Percentiles rank a stretch among this genome's conserved stretches.
Evolutionary conservation across 208 protist species (phyloP).

Genomic region (Naegleria fowleri): DNA sequence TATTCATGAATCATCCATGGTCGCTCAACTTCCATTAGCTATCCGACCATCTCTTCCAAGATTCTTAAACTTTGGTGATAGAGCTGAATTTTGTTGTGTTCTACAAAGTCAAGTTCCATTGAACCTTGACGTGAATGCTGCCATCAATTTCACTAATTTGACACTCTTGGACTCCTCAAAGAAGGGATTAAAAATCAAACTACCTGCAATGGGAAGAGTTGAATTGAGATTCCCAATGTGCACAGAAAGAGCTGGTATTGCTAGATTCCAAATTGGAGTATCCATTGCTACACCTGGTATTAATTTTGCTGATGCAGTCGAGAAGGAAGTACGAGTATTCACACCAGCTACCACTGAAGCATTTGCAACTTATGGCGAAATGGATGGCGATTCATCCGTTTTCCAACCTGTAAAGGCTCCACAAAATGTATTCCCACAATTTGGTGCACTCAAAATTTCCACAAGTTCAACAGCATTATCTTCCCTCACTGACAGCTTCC

Average conservation of each 20-base stretch:
- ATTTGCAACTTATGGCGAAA: slow-evolving; percentile 36
- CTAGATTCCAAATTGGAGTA: slow-evolving; percentile 31
- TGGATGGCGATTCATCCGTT: background rate
- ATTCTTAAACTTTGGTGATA: slow-evolving; percentile 38
- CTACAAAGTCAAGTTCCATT: slow-evolving; percentile 31
- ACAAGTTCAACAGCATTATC: slow-evolving; percentile 20
- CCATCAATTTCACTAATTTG: slow-evolving; percentile 17
- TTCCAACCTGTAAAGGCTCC: slow-evolving; percentile 25
- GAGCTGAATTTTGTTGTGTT: slow-evolving; percentile 27
- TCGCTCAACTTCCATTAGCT: slow-evolving; percentile 27
- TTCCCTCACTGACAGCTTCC: slow-evolving; percentile 33
- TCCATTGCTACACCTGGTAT: background rate
- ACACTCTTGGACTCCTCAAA: background rate
- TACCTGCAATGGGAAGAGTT: background rate
- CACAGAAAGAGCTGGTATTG: background rate
- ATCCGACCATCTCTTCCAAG: slow-evolving; percentile 30
- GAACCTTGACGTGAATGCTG: slow-evolving; percentile 14
- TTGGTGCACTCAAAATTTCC: slow-evolving; percentile 29
- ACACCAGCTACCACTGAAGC: slow-evolving; percentile 34
- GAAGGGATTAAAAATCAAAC: background rate
- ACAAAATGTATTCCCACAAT: slow-evolving; percentile 27
- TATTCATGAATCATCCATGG: slow-evolving; percentile 24
- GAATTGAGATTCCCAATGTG: slow-evolving; percentile 4
- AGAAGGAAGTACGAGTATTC: slow-evolving; percentile 4
- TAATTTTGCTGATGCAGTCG: slow-evolving; percentile 17